Base-by-base conservation (phyloP, 179 eudicot genomes). In the Nepenthes alata region DNA sequence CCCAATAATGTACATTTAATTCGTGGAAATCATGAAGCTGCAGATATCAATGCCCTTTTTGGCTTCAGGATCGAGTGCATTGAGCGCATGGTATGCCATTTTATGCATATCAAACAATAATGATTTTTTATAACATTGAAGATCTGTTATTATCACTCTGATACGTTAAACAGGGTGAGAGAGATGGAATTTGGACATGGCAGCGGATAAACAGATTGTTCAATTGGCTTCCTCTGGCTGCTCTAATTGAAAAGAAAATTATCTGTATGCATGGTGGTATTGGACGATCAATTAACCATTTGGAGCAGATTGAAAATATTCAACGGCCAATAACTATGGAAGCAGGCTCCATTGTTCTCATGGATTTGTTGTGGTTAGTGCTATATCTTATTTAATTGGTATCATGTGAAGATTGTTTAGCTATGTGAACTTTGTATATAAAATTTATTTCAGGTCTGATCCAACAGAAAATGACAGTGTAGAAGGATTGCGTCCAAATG, bases 1-100 rank as follows among this genome's bases (percentile, higher is more conserved):
- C 78, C 93, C 57, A 82, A 77, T 13, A 87, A 85, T 66, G 72
- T 93, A 74, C 98, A 93, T 83, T 78, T 93, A 70, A 93, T 93
- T 81, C 93, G 98, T 59, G 98, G 96, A 51, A 93, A 93, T 78
- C 98, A 93, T 72, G 98, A 93, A 83, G 98, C 98, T 70, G 98
- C 98, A 44, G 98, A 93, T 78, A 89, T 93, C 61, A 93, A 91
- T 79, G 98, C 98, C 68, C 93, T 89, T 58, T 93, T 93, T 79
- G 98, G 98, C 67, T 93, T 93, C 74, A 85, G 98, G 70, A 93
- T 93, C 10, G 98, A 93, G 81, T 93, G 98, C 79, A 93, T 93
- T 67, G 98, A 93, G 75, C 95, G 98, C 68, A 86, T 93, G 98
- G 98, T 89, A 85, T 50, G 70, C 41, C 51, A 47, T 12, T 47